These are phyloP conservation scores for Phalaenopsis aphrodite DNA, from an alignment of 106 monocot genomes.

Conservation along the genomic window DNA sequence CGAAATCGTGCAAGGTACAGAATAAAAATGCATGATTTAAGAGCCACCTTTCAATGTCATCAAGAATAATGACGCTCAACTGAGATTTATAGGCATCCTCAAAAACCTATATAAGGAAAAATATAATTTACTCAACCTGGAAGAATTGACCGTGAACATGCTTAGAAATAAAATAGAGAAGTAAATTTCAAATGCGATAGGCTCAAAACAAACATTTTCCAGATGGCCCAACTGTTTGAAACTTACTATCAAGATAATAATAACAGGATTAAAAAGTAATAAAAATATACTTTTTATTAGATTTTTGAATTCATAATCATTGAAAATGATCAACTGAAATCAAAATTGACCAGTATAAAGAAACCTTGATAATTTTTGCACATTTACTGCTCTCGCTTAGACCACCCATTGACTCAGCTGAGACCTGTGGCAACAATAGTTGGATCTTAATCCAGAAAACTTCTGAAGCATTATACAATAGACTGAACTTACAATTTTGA, in stretches of 20 bases:
- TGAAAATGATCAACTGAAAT: neutral
- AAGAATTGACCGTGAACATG: neutral
- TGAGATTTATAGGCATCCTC: constrained; percentile 98
- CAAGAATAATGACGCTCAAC: constrained; percentile 88
- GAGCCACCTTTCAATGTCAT: constrained; percentile 92
- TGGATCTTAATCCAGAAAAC: neutral
- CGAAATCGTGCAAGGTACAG: neutral
- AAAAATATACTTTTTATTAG: neutral
- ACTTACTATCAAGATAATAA: neutral
- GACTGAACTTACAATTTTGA: constrained; percentile 81
- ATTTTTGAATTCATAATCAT: neutral
- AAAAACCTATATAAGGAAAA: constrained; percentile 58
- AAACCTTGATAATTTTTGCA: constrained; percentile 84
- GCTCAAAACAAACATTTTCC: neutral
- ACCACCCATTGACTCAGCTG: constrained; percentile 93
- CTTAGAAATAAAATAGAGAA: neutral
- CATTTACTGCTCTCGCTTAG: constrained; percentile 91
- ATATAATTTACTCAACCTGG: neutral
- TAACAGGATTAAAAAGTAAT: neutral
- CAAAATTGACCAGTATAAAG: neutral
- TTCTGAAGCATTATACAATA: neutral
- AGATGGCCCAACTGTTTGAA: neutral
- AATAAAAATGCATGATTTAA: neutral
- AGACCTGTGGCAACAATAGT: constrained; percentile 39
- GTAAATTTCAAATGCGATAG: neutral